Base-by-base conservation (phyloP, 352 stramenopile species). In the Globisporangium camurandrum region DNA sequence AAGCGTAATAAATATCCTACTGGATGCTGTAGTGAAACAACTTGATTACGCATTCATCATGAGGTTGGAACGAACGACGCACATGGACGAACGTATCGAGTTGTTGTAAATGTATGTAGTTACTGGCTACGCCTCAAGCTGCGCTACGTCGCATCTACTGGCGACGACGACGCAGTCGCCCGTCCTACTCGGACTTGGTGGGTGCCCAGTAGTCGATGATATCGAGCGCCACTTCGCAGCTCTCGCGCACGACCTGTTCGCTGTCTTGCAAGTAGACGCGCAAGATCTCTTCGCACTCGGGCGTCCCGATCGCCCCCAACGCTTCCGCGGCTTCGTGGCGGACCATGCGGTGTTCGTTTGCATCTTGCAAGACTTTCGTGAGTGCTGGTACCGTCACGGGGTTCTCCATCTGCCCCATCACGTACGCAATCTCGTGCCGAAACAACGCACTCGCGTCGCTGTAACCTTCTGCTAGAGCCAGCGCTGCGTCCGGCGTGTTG, bases 241-340 rank as follows among this genome's bases (percentile, higher is more conserved):
- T 98, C 74, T 99, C 94, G 38, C 84, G 67, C 38, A 99, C 94
- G 31, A 98, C 87, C 46, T 79, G 74, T 41, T 96, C 80, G 28
- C 61, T 43, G 61, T 92, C 80, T 46, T 82, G 69, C 20, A 81
- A 59, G 55, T 87, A 85, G 12, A 74, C 44, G 37, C 71, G 66
- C 12, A 99, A 62, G 39, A 98, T 88, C 23, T 70, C 62, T 66
- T 98, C 87, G 50, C 87, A 96, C 34, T 97, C 86, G 31, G 72
- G 72, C 17, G 88, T 90, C 56, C 95, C 95, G 57, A 99, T 98
- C 5, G 95, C 92, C 47, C 96, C 96, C 8, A 98, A 73, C 24
- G 96, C 95, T 77, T 99, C 96, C 0, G 95, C 95, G 30, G 91
- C 95, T 65, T 99, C 96, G 66, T 99, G 96, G 55, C 96, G 86